A percentile compares a stretch with the other conserved stretches of the same genome.
Conservation (phyloP, 2,329 filamentous ascomycete species). For the Spiromastix sp. region DNA sequence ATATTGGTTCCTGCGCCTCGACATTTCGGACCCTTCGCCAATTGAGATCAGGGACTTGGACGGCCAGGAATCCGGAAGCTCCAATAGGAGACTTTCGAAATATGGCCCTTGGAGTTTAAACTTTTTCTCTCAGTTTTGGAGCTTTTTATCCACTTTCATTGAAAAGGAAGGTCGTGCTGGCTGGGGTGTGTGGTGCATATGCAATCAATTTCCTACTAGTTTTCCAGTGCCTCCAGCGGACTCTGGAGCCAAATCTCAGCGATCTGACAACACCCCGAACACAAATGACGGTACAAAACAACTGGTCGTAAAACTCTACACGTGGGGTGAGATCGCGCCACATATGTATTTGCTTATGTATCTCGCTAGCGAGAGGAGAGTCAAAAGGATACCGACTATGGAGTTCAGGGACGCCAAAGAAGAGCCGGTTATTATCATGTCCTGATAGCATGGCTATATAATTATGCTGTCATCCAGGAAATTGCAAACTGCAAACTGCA, state of each 20-base stretch:
- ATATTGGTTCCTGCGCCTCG: conserved; percentile 59
- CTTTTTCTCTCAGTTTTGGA: conserved; percentile 32
- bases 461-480: too few relatives aligned
- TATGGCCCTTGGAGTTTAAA: conserved; percentile 22
- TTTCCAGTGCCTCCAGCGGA: neutral
- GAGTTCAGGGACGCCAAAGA: conserved; percentile 59
- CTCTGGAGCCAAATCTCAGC: neutral
- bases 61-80: conserved; percentile 24
- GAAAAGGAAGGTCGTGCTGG: conserved; percentile 29
- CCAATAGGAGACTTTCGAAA: neutral
- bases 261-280: neutral
- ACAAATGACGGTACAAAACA: conserved; percentile 11
- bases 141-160: conserved; percentile 28
- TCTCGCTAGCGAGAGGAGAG: conserved; percentile 54
- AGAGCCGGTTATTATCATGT: conserved; percentile 41
- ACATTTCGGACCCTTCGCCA: too few relatives aligned
- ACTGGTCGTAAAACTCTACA: conserved; percentile 54
- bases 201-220: conserved; percentile 13
- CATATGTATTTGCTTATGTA: conserved; percentile 69
- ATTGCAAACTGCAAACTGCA: too few relatives aligned
- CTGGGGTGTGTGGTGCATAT: conserved; percentile 36
- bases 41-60: too few relatives aligned
- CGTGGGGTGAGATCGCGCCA: conserved; percentile 63
- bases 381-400: conserved; percentile 45
- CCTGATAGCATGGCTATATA: too few relatives aligned